Base-by-base conservation (phyloP, 2,329 filamentous ascomycete genomes). In the Sporothrix dimorphospora region DNA sequence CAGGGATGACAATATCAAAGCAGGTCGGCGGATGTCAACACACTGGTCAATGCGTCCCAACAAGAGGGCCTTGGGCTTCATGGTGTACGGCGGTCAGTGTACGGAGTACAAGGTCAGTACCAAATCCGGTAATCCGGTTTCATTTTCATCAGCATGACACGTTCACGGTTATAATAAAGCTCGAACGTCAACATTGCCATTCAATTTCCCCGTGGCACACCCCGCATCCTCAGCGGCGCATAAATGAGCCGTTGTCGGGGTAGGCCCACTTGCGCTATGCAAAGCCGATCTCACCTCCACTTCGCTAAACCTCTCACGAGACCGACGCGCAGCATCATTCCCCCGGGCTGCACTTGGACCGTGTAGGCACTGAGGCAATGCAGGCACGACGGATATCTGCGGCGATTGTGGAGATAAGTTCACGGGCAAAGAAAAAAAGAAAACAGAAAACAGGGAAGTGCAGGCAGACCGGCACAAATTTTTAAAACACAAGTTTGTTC, bases 21-120 rank as follows among this genome's bases (percentile, higher is more conserved):
- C 1, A 40, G 0, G 16, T 3, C 38, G 12, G 12, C n/a, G 12
- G 1, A 6, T 12, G 21, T 30, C 4, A 27, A 45, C 59, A 16
- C 9, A 65, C 59, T 65, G 59, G 59, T 65, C 59, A 27, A 65
- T 45, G n/a, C 59, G 59, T 38, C 59, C 59, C 21, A 65, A 9
- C 11, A 65, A 27, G n/a, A 65, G 59, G n/a, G 59, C 59, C 12
- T 45, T 65, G 38, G 59, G 59, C 59, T 42, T 65, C 59, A 65
- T 65, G n/a, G 12, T 65, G 38, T 24, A 11, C 11, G 19, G 9
- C 49, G 49, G 49, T n/a, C 30, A 34, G 30, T 34, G 30, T 34
- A 34, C 30, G 30, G 30, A 34, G 30, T 34, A 6, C 30, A 34
- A 34, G 30, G 42, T 14, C 42, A 40, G 55, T 38, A 21, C 55